Evolutionary conservation across 2,329 filamentous ascomycete genomes (phyloP), one percentile per base, ranked within the genome.

Genomic region (Diatrype stigma): DNA sequence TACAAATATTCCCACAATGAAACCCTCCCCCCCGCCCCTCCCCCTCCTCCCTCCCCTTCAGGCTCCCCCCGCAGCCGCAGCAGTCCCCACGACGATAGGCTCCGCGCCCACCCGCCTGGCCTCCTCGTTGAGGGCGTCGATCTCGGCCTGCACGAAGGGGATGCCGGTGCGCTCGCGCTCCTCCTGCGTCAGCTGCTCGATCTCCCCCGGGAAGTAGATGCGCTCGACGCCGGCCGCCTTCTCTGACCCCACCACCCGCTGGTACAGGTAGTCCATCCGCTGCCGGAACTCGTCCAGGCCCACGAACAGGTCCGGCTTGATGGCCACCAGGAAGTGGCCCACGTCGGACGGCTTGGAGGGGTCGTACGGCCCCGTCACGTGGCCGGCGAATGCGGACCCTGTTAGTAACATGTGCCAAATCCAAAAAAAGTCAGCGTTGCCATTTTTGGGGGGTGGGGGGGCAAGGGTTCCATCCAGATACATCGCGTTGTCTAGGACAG

Each of bases 301-400:
- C 78, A 91, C 82, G 55, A 91, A 91, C 19, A 91, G 70, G 59
- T 91, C 86, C 0, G 87, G 87, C 63, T 87, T 89, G 57, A 91
- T 80, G 17, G 81, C 86, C 1, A 90, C 71, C 1, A 91, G 64
- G 55, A 90, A 90, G 63, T 91, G 88, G 0, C 88, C 87, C 0
- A 90, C 87, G 60, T 90, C 83, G 0, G 85, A 83, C 1, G 82
- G 76, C 51, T 76, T 80, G 0, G 80, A 84, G 2, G 85, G 77
- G 61, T 91, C 87, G 65, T 94, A 94, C 0, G 89, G 90, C 17
- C 81, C 81, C 0, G 84, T 87, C 17, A 94, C 89, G 61, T 87
- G 76, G 0, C 89, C 89, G 0, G 87, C 90, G 68, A 90, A 94
- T 0, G 88, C 88, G 30, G 84, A 86, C 0, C 89, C 89, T 65